phyloP scores from a whole-genome alignment of 176 grass and related monocot genomes.

The Oryza coarctata region DNA sequence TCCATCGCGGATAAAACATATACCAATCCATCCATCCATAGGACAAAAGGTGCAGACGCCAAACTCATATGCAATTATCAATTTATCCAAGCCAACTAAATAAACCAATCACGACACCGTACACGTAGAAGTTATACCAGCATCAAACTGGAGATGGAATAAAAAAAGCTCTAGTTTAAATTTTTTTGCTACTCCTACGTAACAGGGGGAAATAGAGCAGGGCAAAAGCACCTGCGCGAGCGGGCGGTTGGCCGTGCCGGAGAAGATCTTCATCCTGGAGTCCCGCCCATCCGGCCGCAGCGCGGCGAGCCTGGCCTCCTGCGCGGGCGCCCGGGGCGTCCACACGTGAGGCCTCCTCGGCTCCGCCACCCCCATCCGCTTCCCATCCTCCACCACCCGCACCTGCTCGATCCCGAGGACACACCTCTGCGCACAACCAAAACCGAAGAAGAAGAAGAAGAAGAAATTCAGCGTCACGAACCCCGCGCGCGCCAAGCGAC shows the following conservation, averaged over 20 bases:
- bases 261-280: conserved; percentile 80
- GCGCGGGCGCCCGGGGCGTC: conserved; percentile 28
- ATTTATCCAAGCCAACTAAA: not conserved
- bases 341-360: not conserved
- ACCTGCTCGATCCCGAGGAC: conserved; percentile 48
- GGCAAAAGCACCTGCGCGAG: conserved; percentile 56
- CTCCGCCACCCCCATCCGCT: conserved; percentile 3
- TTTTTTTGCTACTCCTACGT: not conserved
- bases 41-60: not conserved
- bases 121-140: not conserved
- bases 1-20: not conserved
- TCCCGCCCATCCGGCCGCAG: conserved; percentile 28
- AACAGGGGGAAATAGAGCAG: not conserved
- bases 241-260: conserved; percentile 68
- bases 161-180: not conserved
- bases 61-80: not conserved
- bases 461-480: not conserved
- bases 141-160: not conserved
- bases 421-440: conserved; percentile 28
- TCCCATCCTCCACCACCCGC: conserved; percentile 28
- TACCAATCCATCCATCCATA: not conserved
- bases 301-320: conserved; percentile 30
- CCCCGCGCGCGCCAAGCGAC: not conserved
- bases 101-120: not conserved
- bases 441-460: not conserved